These are phyloP conservation scores for Pythium sukuiense DNA, from an alignment of 352 stramenopile genomes.

Conservation along the genomic window DNA sequence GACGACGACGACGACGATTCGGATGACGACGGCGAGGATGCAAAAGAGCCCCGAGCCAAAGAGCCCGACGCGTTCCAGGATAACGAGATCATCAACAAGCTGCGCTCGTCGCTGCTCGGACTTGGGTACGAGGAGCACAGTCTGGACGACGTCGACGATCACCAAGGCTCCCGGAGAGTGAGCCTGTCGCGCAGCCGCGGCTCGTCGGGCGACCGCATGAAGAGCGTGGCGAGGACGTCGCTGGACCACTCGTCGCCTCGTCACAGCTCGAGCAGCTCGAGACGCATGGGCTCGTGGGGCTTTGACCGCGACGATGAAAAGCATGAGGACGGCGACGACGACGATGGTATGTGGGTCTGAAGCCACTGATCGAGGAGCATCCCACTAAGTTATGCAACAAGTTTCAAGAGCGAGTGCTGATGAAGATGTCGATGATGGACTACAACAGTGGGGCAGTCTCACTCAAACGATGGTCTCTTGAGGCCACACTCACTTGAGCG, in stretches of 20 bases:
- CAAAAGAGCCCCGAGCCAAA: not conserved
- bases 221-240: slow-evolving; percentile 2
- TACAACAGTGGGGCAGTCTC: too few relatives aligned
- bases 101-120: slow-evolving; percentile 25
- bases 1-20: slow-evolving; percentile 21
- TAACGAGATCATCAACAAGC: slow-evolving; percentile 24
- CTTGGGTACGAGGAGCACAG: slow-evolving; percentile 15
- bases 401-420: not conserved
- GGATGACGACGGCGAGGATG: not conserved
- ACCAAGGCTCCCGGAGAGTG: not conserved
- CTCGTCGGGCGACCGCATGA: slow-evolving; percentile 5
- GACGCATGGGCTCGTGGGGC: slow-evolving; percentile 21
- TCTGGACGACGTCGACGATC: slow-evolving; percentile 1
- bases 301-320: slow-evolving; percentile 26
- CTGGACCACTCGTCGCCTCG: slow-evolving; percentile 23
- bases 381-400: not conserved
- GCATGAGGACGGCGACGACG: slow-evolving; percentile 36
- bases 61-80: slow-evolving; percentile 22
- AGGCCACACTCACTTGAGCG: too few relatives aligned
- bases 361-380: not conserved
- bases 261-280: not conserved
- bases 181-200: not conserved
- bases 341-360: slow-evolving; percentile 65
- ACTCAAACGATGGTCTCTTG: too few relatives aligned
- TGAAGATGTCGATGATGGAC: too few relatives aligned